Base-by-base conservation (phyloP, 345 rosid species). In the Acer saccharum region DNA sequence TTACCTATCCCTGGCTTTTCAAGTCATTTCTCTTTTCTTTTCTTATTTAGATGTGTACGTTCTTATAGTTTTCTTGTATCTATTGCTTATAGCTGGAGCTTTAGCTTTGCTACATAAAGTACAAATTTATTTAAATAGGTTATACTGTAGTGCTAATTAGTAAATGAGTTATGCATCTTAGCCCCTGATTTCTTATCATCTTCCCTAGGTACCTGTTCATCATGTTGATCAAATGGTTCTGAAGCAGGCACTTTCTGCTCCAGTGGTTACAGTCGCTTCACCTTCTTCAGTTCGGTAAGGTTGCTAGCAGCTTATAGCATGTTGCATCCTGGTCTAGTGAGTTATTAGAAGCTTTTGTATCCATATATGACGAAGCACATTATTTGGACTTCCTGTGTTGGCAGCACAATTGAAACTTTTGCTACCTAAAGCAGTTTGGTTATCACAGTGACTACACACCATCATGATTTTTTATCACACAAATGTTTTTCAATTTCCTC, bases 181-280 rank as follows among this genome's bases (percentile, higher is more conserved):
- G 77, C 54, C 77, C 67, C 46, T 74, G 69, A 77, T 61, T 70
- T 75, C 63, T 66, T 29, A 11, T 76, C 23, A 7, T 77, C 69
- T 67, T 76, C 70, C 84, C 17, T 87, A 96, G 99, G 87, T 86
- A 75, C 95, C 93, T 54, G 91, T 94, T 73, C 69, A 86, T 62
- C 86, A 84, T 81, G 95, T 96, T 79, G 97, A 94, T 72, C 79
- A 76, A 72, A 78, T 69, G 63, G 82, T 91, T 69, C 80, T 94
- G 55, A 79, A 87, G 86, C 83, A 83, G 84, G 98, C 97, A 76
- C 76, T 91, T 65, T 88, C 84, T 82, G 87, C 85, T 57, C 93
- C 97, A 32, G 97, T 96, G 74, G 83, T 91, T 73, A 87, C 99
- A 21, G 92, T 94, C 79, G 99, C 97, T 79, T 95, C 99, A 61